Conservation (phyloP, 306 rosid species). For the Ammopiptanthus mongolicus region DNA sequence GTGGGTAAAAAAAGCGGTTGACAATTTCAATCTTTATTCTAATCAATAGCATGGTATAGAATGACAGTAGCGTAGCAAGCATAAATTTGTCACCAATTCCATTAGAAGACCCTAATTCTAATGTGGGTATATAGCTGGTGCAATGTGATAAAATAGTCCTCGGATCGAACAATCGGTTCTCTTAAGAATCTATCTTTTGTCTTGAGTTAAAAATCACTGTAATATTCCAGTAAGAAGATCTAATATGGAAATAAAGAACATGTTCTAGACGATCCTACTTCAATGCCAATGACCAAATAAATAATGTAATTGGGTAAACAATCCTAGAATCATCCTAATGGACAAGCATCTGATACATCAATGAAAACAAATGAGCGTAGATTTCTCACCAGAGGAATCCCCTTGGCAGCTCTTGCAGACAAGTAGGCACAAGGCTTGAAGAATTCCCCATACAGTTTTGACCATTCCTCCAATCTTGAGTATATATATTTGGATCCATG, state of each 20-base stretch:
- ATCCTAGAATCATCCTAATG: background rate
- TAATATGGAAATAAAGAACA: background rate
- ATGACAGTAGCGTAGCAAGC: background rate
- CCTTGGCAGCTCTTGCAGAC: constrained; percentile 90
- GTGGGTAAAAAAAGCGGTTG: background rate
- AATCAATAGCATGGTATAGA: background rate
- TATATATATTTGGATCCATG: constrained; percentile 84
- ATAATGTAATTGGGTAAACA: background rate
- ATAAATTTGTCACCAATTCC: background rate
- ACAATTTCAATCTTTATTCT: background rate
- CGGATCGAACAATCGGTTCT: background rate
- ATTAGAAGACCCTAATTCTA: background rate
- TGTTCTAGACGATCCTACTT: background rate
- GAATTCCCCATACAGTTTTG: constrained; percentile 67
- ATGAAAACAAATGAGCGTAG: background rate
- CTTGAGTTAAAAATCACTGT: background rate
- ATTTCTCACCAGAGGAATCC: constrained; percentile 68
- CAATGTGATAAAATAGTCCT: background rate
- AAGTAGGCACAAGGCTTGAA: constrained; percentile 89
- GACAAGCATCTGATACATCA: background rate
- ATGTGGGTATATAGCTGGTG: background rate
- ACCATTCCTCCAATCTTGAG: constrained; percentile 81
- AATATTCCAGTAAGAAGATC: background rate
- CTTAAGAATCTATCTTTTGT: background rate
- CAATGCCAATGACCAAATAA: background rate